These are phyloP conservation scores for Chaetoceros muelleri DNA, from an alignment of 108 stramenopile species.

Conservation along the genomic window DNA sequence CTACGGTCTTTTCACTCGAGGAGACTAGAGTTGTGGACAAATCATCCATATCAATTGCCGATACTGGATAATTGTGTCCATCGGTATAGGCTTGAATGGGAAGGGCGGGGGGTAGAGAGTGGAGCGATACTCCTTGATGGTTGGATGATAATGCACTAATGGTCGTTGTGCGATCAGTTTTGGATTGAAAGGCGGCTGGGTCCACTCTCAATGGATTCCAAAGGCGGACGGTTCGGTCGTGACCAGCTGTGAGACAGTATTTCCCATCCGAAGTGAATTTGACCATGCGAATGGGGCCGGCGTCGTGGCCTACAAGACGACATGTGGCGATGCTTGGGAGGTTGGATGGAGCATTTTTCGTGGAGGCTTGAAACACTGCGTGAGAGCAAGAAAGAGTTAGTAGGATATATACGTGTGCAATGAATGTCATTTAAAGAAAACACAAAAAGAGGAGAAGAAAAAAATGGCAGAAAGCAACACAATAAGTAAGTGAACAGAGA, in stretches of 20 bases:
- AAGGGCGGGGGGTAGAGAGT: conserved; percentile 43
- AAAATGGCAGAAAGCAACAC: too few relatives aligned
- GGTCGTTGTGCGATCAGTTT: background rate
- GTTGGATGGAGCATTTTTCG: background rate
- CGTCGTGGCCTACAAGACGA: background rate
- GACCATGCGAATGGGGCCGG: background rate
- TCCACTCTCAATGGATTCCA: conserved; percentile 81
- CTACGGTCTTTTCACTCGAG: conserved; percentile 51
- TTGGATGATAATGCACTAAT: conserved; percentile 2
- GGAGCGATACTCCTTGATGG: conserved; percentile 1
- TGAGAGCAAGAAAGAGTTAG: too few relatives aligned
- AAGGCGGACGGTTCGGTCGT: conserved; percentile 61
- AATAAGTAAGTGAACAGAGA: background rate
- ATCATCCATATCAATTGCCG: conserved; percentile 31
- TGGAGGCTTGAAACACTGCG: background rate
- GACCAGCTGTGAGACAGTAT: conserved; percentile 70
- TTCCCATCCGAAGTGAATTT: conserved; percentile 46
- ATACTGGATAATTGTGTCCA: conserved; percentile 57
- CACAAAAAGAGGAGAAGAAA: too few relatives aligned
- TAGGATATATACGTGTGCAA: too few relatives aligned
- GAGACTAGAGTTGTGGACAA: conserved; percentile 36
- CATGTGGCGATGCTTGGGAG: background rate
- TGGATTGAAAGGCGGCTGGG: conserved; percentile 24
- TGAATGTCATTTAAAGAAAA: too few relatives aligned
- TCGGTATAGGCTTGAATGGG: conserved; percentile 68